Evolutionary conservation across 306 rosid species (phyloP).

Genomic region (Corylus heterophylla): DNA sequence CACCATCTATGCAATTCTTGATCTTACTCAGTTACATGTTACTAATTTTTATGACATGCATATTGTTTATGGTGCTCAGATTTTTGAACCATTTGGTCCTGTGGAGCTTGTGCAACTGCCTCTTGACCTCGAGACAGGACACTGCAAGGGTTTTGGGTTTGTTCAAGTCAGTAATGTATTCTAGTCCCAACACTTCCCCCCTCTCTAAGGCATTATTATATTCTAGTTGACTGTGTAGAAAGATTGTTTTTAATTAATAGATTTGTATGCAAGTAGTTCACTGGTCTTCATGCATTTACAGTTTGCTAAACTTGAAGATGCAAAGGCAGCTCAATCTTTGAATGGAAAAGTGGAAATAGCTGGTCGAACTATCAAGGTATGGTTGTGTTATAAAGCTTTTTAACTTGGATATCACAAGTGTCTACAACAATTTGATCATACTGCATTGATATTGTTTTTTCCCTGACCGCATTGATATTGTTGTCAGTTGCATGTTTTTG

Average conservation of each 20-base stretch:
- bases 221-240: conserved; percentile 12
- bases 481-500: conserved; percentile 6
- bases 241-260: conserved; percentile 12
- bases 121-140: conserved; percentile 92
- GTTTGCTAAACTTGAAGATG: conserved; percentile 97
- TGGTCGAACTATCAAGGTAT: conserved; percentile 89
- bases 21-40: not conserved
- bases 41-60: conserved; percentile 20
- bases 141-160: conserved; percentile 99
- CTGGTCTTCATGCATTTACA: conserved; percentile 36
- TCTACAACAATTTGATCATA: not conserved
- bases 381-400: not conserved
- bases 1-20: conserved; percentile 7
- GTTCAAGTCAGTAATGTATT: conserved; percentile 70
- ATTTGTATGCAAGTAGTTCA: conserved; percentile 1
- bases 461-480: too few relatives aligned
- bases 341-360: conserved; percentile 96
- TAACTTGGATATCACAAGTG: conserved; percentile 4
- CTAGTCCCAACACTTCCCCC: not conserved
- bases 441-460: too few relatives aligned
- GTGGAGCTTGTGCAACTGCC: conserved; percentile 96
- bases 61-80: conserved; percentile 46
- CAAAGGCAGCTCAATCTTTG: conserved; percentile 96
- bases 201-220: conserved; percentile 5
- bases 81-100: conserved; percentile 96